Evolutionary conservation across 768 basidiomycete genomes (phyloP).

Genomic region (Trametes punicea): DNA sequence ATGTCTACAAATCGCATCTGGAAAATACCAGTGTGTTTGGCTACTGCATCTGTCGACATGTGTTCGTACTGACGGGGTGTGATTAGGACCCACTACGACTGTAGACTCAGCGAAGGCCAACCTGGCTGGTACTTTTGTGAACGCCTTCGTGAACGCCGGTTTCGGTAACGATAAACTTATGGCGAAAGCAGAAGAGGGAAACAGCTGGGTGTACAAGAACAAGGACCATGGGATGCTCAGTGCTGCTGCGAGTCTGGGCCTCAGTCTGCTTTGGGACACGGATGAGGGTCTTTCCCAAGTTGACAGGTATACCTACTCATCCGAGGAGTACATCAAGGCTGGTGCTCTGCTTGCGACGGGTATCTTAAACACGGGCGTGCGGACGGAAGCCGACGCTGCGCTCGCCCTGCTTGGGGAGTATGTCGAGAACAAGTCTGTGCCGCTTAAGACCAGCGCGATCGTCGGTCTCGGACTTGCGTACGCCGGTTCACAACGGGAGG

Average conservation of each 20-base stretch:
- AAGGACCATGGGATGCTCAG: conserved; percentile 99
- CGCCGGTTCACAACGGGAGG: conserved; percentile 88
- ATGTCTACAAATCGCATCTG: conserved; percentile 95
- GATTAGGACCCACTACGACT: conserved; percentile 58
- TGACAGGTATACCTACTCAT: conserved; percentile 95
- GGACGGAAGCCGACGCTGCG: conserved; percentile 91
- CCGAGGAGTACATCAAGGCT: conserved; percentile 97
- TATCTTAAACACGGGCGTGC: conserved; percentile 83
- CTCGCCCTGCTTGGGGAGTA: conserved; percentile 88
- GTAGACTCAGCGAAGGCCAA: conserved; percentile 94
- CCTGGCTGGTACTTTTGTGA: conserved; percentile 95
- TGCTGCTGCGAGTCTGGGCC: conserved; percentile 90
- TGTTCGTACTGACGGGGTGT: not conserved
- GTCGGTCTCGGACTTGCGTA: conserved; percentile 94
- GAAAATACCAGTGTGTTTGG: conserved; percentile 72
- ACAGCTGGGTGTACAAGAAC: conserved; percentile 99
- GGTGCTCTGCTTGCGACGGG: conserved; percentile 95
- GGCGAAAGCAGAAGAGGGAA: conserved; percentile 94
- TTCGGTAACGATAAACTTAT: conserved; percentile 99
- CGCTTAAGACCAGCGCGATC: conserved; percentile 84
- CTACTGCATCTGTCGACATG: not conserved
- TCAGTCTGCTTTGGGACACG: conserved; percentile 94
- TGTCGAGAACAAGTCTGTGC: conserved; percentile 79
- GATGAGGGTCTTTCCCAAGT: conserved; percentile 91
- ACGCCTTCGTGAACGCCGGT: conserved; percentile 97